Evolutionary conservation across 1,284 basidiomycete genomes (phyloP).

Genomic region (Malassezia arunalokei): DNA sequence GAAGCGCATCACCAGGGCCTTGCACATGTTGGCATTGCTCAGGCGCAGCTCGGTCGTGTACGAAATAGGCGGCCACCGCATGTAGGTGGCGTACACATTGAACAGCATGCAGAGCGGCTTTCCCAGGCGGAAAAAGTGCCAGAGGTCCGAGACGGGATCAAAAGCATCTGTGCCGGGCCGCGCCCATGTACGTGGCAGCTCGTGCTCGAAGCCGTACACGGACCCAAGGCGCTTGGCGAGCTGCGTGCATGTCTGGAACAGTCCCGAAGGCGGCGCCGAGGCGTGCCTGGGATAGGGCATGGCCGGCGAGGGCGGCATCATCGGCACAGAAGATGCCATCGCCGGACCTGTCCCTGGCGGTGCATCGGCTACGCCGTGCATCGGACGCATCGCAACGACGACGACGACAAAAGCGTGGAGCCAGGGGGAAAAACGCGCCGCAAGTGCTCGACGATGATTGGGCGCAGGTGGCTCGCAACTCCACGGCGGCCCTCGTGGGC

Average conservation of each 20-base stretch:
- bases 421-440: no score
- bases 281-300: no score
- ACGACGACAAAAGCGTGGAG: no score
- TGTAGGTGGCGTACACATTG: slow-evolving; percentile 51
- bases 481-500: no score
- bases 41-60: slow-evolving; percentile 50
- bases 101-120: slow-evolving; percentile 87
- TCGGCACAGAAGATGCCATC: no score
- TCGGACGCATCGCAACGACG: background rate
- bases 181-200: background rate
- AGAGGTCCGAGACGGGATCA: slow-evolving; percentile 68
- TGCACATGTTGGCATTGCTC: slow-evolving; percentile 63
- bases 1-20: slow-evolving; percentile 52
- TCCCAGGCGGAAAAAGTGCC: slow-evolving; percentile 84
- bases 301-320: no score
- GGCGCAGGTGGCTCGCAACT: no score
- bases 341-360: background rate
- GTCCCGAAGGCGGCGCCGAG: slow-evolving; percentile 21
- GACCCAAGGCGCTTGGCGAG: slow-evolving; percentile 46
- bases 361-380: background rate
- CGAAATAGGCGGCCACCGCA: slow-evolving; percentile 58
- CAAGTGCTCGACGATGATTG: no score
- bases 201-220: slow-evolving; percentile 44
- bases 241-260: slow-evolving; percentile 48
- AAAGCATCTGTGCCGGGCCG: background rate